Percentiles rank a stretch among this genome's conserved stretches.
Conservation (phyloP, 2,329 filamentous ascomycete genomes). For the Davidsoniella neocaledoniae region DNA sequence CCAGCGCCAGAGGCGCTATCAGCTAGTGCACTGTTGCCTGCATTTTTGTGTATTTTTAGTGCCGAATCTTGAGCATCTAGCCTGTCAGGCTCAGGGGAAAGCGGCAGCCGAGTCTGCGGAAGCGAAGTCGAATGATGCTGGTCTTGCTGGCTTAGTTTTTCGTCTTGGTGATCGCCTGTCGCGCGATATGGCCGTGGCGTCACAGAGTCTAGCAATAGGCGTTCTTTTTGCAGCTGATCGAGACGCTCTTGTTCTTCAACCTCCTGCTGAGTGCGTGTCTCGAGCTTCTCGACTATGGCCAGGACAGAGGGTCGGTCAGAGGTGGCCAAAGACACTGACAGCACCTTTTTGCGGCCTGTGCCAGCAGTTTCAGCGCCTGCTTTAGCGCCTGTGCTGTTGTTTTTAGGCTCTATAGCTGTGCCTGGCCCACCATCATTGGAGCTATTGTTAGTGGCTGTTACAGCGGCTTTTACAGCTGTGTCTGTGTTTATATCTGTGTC, state of each 20-base stretch:
- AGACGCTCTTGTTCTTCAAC: constrained; percentile 10
- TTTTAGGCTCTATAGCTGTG: neutral
- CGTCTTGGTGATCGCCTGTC: too few relatives aligned
- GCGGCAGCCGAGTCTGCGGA: neutral
- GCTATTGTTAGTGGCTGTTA: neutral
- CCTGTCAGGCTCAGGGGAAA: constrained; percentile 5
- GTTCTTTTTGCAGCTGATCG: constrained; percentile 6
- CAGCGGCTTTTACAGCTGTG: neutral
- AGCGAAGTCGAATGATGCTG: neutral
- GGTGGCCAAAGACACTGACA: constrained; percentile 6
- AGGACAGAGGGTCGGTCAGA: constrained; percentile 8
- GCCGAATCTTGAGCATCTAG: neutral
- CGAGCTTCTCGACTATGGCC: constrained; percentile 8
- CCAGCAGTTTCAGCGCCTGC: neutral
- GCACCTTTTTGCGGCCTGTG: constrained; percentile 8
- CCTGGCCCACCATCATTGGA: neutral
- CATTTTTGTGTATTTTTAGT: too few relatives aligned
- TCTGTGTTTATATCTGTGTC: neutral
- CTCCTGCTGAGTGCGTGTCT: constrained; percentile 8
- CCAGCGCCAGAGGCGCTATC: too few relatives aligned
- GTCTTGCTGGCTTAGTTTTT: neutral
- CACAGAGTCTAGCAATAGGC: neutral
- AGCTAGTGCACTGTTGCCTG: too few relatives aligned
- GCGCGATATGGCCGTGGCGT: neutral
- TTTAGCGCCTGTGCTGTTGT: neutral